Base-by-base conservation (phyloP, 2,329 filamentous ascomycete genomes). In the Thielaviopsis cerberus region DNA sequence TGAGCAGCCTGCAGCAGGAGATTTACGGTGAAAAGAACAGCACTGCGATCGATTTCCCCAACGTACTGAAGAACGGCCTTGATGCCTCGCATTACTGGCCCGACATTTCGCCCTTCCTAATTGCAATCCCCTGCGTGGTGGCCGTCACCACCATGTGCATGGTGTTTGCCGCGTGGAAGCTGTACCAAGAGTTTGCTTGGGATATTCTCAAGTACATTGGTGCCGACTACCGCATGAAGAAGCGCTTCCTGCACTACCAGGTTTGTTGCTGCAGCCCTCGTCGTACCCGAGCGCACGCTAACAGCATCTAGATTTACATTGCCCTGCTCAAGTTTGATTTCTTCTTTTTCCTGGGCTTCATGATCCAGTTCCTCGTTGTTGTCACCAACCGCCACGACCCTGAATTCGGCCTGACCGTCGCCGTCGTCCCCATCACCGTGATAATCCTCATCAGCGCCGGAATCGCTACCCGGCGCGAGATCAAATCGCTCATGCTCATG, bases 341-440 rank as follows among this genome's bases (percentile, higher is more conserved):
- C 72, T 98, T 98, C 81, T 97, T 98, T 76, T 98, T 98, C 77
- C 81, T 98, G 55, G 92, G 91, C 57, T 98, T 98, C 70, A 97
- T 92, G 6, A 88, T 98, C 53, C 92, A 98, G 68, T 98, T 98
- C 70, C 79, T 97, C 57, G 91, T 98, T 65, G 86, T 97, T 60
- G 89, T 98, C 61, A 83, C 80, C 51, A 78, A 75, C 61, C 74
- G 79, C 63, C 77, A 78, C 53, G 79, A 84, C 62, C 74, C 81
- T 65, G 92, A 98, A 69, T 88, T 92, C 65, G 85, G 79, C 57
- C 76, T 97, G 56, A 98, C 94, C 7, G 82, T 92, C 53, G 86
- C 85, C 61, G 92, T 91, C 25, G 86, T 98, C 57, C 90, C 90
- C 30, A 78, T 97, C 66, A 97, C 92, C 7, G 90, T 98, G 64